Evolutionary conservation across 75 land plant genomes (phyloP).

Genomic region (Selaginella moellendorffii): DNA sequence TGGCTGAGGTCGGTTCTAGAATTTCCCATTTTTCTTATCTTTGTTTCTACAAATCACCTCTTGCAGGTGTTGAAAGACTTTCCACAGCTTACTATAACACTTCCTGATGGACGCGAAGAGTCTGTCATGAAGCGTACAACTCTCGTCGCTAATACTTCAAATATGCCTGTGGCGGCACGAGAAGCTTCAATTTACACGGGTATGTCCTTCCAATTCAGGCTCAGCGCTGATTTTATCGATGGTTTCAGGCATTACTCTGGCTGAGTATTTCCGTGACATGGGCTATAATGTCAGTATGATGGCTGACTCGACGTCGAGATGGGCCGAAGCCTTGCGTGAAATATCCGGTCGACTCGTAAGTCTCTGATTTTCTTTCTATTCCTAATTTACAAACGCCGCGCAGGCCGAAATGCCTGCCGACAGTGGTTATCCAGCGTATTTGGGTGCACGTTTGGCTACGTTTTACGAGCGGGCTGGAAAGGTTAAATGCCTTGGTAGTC

Average conservation of each 20-base stretch:
- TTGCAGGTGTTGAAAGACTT: constrained; percentile 96
- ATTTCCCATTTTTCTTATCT: neutral
- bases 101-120: constrained; percentile 99
- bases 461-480: constrained; percentile 99
- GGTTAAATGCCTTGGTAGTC: constrained; percentile 97
- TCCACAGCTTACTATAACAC: constrained; percentile 98
- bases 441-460: constrained; percentile 91
- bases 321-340: constrained; percentile 99
- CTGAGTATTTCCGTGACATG: constrained; percentile 99
- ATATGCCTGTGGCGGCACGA: constrained; percentile 99
- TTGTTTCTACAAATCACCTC: neutral
- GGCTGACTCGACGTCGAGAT: constrained; percentile 99
- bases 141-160: constrained; percentile 98
- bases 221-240: neutral
- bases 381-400: neutral
- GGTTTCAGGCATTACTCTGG: constrained; percentile 79
- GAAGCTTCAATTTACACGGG: constrained; percentile 99
- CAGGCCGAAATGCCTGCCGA: constrained; percentile 99
- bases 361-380: neutral
- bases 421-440: constrained; percentile 99
- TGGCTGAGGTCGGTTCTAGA: constrained; percentile 99
- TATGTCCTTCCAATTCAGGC: constrained; percentile 8
- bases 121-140: constrained; percentile 99
- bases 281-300: constrained; percentile 99
- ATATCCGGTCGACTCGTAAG: constrained; percentile 94